phyloP scores from a whole-genome alignment of 2,329 filamentous ascomycete genomes.

The Lachnellula subtilissima region DNA sequence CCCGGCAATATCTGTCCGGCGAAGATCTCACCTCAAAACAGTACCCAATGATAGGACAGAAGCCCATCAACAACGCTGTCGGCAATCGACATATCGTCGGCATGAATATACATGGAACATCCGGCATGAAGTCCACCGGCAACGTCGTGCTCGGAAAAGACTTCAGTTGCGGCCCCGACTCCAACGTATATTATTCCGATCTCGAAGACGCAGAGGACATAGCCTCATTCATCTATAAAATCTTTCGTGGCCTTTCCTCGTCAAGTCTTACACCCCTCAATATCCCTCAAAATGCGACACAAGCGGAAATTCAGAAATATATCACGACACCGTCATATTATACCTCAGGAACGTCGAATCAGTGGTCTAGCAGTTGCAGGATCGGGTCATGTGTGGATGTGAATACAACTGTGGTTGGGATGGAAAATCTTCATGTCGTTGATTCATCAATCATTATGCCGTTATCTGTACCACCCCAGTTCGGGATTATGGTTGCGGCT shows the following conservation, averaged over 20 bases:
- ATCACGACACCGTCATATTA: conserved; percentile 45
- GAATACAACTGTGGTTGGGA: conserved; percentile 43
- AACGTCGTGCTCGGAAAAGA: conserved; percentile 41
- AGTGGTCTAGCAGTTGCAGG: conserved; percentile 49
- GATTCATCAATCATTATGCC: conserved; percentile 47
- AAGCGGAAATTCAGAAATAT: conserved; percentile 45
- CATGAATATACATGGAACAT: conserved; percentile 53
- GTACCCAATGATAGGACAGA: too few relatives aligned
- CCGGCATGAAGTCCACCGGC: conserved; percentile 46
- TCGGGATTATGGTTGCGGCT: conserved; percentile 50
- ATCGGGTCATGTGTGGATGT: conserved; percentile 46
- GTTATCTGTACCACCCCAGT: conserved; percentile 50
- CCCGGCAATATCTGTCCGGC: conserved; percentile 31
- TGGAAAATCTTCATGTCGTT: conserved; percentile 46
- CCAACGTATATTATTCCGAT: conserved; percentile 43
- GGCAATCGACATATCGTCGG: conserved; percentile 41
- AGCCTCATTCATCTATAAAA: conserved; percentile 44
- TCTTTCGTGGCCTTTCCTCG: conserved; percentile 43
- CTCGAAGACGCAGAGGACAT: conserved; percentile 44
- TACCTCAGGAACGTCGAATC: conserved; percentile 46
- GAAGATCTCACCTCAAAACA: conserved; percentile 3
- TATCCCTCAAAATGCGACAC: conserved; percentile 40
- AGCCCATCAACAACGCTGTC: too few relatives aligned
- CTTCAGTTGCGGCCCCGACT: conserved; percentile 39
- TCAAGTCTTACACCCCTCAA: conserved; percentile 44